These are phyloP conservation scores for Discostella stelligeroides DNA, from an alignment of 108 stramenopile genomes.

Conservation along the genomic window DNA sequence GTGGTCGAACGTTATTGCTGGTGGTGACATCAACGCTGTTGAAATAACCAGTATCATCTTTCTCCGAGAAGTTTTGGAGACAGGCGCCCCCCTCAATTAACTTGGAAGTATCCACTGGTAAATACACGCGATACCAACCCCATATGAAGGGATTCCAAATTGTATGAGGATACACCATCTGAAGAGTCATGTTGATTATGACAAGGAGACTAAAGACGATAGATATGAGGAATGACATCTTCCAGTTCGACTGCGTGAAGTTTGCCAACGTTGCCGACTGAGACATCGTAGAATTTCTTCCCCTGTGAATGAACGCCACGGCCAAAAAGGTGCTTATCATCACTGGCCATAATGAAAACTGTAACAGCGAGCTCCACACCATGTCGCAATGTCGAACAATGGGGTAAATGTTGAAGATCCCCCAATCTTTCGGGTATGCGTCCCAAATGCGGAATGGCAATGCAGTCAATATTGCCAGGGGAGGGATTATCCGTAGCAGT, in stretches of 20 bases:
- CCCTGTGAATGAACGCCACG: constrained; percentile 11
- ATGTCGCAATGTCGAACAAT: constrained; percentile 31
- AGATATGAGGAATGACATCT: neutral
- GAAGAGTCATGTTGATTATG: constrained; percentile 17
- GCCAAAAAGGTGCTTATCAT: neutral
- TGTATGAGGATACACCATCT: constrained; percentile 27
- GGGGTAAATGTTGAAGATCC: neutral
- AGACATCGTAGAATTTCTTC: neutral
- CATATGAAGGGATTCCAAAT: constrained; percentile 50
- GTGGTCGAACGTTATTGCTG: constrained; percentile 1
- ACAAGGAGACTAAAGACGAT: neutral
- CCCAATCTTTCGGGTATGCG: constrained; percentile 21
- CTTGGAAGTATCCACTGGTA: constrained; percentile 12
- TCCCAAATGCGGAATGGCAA: constrained; percentile 30
- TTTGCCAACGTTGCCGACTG: neutral
- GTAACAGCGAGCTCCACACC: constrained; percentile 46
- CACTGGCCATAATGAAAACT: constrained; percentile 43
- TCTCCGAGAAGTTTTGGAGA: constrained; percentile 9
- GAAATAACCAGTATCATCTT: neutral
- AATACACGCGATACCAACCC: constrained; percentile 41
- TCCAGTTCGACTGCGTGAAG: constrained; percentile 2
- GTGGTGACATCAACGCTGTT: neutral
- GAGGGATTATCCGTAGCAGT: constrained; percentile 8
- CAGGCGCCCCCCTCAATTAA: constrained; percentile 29
- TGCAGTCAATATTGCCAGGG: constrained; percentile 3